Evolutionary conservation across 331 rosid species (phyloP), one percentile per base, ranked within the genome.

Genomic region (Rosa hybrid): DNA sequence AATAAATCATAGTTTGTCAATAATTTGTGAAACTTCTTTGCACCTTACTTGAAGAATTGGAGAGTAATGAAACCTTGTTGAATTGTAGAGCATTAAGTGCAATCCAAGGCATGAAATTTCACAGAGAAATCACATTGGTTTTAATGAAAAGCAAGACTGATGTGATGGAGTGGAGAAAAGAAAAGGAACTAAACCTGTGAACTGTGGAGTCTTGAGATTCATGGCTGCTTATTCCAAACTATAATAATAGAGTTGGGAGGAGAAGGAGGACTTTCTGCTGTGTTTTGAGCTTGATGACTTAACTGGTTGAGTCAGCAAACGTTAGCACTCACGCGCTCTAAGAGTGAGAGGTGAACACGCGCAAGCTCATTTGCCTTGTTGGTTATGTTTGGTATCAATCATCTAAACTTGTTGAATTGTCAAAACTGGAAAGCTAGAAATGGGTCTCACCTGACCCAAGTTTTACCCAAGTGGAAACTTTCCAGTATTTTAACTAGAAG

Each of bases 1-100:
- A 78, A 74, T 77, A 16, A 14, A 10, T 51, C 4, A 41, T 44
- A 12, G 14, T 23, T 64, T 8, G 8, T 30, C 49, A 68, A 21
- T 45, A 23, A 79, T 71, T 78, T 63, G 53, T n/a, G 60, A 20
- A 76, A 72, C 71, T 72, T 39, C 41, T 48, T 74, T 67, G 63
- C 57, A 81, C 63, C 41, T 77, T 70, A n/a, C 81, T 74, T 77
- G 62, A n/a, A 78, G 54, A 72, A 73, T 16, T 81, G 38, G 63
- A 56, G 70, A 72, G 51, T 34, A 39, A 45, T n/a, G 20, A 49
- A 60, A 45, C 72, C 51, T 68, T 41, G 68, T 42, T 12, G 63
- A 27, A 60, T 39, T 54, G 25, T 77, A 57, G 42, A 20, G 38
- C 54, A 63, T 23, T 41, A 54, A 50, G 49, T 12, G 44, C 75